phyloP scores from a whole-genome alignment of 106 monocot species.

The Acorus calamus region DNA sequence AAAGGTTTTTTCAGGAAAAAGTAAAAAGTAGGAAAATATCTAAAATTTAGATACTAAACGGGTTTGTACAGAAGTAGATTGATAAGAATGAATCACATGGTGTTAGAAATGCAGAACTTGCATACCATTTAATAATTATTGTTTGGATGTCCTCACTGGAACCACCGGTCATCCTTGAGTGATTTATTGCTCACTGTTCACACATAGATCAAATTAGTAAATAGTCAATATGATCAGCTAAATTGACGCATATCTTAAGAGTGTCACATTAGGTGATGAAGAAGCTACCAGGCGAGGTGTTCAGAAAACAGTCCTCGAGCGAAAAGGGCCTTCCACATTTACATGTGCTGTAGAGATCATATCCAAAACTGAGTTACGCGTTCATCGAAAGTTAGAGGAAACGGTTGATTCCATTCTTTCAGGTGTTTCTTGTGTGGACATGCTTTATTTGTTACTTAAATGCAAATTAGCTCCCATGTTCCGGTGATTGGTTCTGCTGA shows the following conservation, averaged over 20 bases:
- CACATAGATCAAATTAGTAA: not conserved
- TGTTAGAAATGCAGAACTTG: too few relatives aligned
- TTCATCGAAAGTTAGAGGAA: constrained; percentile 63
- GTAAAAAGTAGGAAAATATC: too few relatives aligned
- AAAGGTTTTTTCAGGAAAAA: too few relatives aligned
- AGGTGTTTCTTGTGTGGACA: constrained; percentile 25
- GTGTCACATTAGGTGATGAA: constrained; percentile 88
- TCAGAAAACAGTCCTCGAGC: constrained; percentile 73
- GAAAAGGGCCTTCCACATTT: constrained; percentile 88
- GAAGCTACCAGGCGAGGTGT: constrained; percentile 78
- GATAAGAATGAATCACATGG: too few relatives aligned
- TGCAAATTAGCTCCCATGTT: too few relatives aligned
- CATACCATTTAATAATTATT: too few relatives aligned
- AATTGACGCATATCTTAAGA: constrained; percentile 25
- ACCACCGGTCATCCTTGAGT: too few relatives aligned
- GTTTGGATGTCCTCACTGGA: too few relatives aligned
- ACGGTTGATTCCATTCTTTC: constrained; percentile 89
- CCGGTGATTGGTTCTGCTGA: too few relatives aligned
- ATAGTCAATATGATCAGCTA: not conserved
- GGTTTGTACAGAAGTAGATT: too few relatives aligned
- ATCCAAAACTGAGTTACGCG: constrained; percentile 69
- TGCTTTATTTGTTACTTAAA: not conserved
- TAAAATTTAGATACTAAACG: too few relatives aligned
- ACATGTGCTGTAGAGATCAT: constrained; percentile 74
- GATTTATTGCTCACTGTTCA: too few relatives aligned